Conservation (phyloP, 169 alveolate genomes). For the Eimeria sp. region DNA sequence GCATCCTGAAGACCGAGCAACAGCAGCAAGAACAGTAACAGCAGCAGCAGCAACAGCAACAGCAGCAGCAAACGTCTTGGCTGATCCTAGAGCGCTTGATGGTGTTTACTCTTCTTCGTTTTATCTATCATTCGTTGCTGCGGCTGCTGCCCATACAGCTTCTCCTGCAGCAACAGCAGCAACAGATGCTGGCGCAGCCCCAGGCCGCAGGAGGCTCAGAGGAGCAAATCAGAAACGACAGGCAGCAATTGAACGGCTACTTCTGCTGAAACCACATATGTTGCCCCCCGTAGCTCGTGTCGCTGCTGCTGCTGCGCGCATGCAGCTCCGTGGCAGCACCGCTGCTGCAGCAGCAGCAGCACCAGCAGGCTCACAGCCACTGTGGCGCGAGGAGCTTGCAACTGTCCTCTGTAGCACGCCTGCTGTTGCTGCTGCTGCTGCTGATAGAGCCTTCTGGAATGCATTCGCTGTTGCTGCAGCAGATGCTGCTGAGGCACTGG, state of each 20-base stretch:
- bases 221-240: constrained; percentile 65
- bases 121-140: constrained; percentile 43
- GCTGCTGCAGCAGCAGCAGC: background rate
- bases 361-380: background rate
- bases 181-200: constrained; percentile 36
- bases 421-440: constrained; percentile 69
- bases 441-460: constrained; percentile 67
- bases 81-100: constrained; percentile 31
- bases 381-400: constrained; percentile 61
- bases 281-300: constrained; percentile 66
- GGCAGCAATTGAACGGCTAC: constrained; percentile 41
- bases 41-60: constrained; percentile 66
- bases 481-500: constrained; percentile 40
- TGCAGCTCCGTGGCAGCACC: constrained; percentile 43
- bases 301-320: constrained; percentile 67
- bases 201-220: constrained; percentile 13
- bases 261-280: constrained; percentile 25
- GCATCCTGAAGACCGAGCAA: background rate
- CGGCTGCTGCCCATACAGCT: constrained; percentile 63
- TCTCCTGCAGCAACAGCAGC: constrained; percentile 72
- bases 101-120: constrained; percentile 48
- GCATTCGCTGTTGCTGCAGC: constrained; percentile 38
- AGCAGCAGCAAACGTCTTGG: constrained; percentile 41
- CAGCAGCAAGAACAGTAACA: background rate
- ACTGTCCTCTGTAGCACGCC: constrained; percentile 14